These are phyloP conservation scores for Neurospora discreta DNA, from an alignment of 495 filamentous ascomycete species.

Conservation along the genomic window DNA sequence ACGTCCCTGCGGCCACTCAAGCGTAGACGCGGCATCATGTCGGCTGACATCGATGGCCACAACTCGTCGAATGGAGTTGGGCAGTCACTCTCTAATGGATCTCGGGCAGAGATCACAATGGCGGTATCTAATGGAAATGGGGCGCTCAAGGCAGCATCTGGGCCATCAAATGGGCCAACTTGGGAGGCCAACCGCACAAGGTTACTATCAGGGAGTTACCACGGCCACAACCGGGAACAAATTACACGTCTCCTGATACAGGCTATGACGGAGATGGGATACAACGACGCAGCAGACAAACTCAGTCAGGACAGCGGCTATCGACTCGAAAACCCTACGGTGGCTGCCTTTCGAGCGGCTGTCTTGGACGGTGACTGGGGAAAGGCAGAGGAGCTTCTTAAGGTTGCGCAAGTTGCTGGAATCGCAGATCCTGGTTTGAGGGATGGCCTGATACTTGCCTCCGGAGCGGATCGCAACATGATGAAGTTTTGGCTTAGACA, in stretches of 20 bases:
- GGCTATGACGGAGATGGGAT: constrained; percentile 77
- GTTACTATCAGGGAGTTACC: constrained; percentile 26
- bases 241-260: constrained; percentile 90
- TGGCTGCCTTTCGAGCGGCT: constrained; percentile 73
- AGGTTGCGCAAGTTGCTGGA: constrained; percentile 42
- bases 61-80: constrained; percentile 25
- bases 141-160: constrained; percentile 20
- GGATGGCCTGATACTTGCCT: constrained; percentile 38
- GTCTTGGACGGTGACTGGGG: constrained; percentile 74
- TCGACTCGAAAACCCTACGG: constrained; percentile 73
- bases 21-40: constrained; percentile 21
- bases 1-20: constrained; percentile 8
- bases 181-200: constrained; percentile 15
- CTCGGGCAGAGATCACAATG: constrained; percentile 14
- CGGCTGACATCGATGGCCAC: constrained; percentile 21
- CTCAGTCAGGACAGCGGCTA: constrained; percentile 78
- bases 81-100: constrained; percentile 28
- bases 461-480: constrained; percentile 31
- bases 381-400: constrained; percentile 72
- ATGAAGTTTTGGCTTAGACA: constrained; percentile 69
- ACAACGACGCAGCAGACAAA: constrained; percentile 58
- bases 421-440: background rate
- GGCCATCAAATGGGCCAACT: constrained; percentile 28
- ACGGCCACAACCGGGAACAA: constrained; percentile 86
- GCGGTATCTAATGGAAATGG: constrained; percentile 34